Conservation (phyloP, 1,284 basidiomycete genomes). For the Sporisorium graminicola region DNA sequence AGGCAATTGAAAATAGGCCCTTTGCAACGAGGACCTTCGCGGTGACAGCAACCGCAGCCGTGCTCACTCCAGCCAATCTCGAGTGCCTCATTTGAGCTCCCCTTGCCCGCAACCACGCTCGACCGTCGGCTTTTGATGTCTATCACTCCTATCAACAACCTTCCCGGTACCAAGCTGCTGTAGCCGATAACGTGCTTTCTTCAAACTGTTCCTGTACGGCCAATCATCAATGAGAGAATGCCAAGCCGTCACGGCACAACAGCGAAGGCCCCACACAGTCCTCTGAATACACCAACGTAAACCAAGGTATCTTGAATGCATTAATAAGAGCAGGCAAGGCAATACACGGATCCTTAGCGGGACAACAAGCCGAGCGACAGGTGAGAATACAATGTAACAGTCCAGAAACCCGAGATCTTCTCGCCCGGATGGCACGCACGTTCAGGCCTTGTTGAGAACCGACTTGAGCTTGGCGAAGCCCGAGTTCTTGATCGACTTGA, state of each 20-base stretch:
- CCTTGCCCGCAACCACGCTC: not conserved
- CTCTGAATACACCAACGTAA: not conserved
- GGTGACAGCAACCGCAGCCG: constrained; percentile 20
- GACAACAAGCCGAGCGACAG: constrained; percentile 3
- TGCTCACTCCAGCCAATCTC: constrained; percentile 12
- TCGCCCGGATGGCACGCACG: not conserved
- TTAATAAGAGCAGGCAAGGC: constrained; percentile 1
- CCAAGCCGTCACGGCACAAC: not conserved
- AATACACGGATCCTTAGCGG: no score
- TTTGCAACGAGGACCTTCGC: constrained; percentile 21
- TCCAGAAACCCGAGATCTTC: not conserved
- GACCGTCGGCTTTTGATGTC: constrained; percentile 5
- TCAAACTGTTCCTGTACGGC: no score
- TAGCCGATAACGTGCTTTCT: constrained; percentile 16
- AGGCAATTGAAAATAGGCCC: constrained; percentile 11
- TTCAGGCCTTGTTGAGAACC: constrained; percentile 35
- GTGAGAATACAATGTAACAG: not conserved
- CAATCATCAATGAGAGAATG: not conserved
- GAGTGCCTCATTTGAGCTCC: constrained; percentile 12
- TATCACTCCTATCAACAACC: constrained; percentile 12
- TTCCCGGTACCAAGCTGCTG: constrained; percentile 1
- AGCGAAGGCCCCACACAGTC: not conserved
- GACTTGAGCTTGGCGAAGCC: constrained; percentile 50
- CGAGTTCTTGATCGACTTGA: constrained; percentile 34
- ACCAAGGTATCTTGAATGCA: constrained; percentile 16